Evolutionary conservation across 2,329 filamentous ascomycete species (phyloP).

Genomic region (Fusarium caatingaense): DNA sequence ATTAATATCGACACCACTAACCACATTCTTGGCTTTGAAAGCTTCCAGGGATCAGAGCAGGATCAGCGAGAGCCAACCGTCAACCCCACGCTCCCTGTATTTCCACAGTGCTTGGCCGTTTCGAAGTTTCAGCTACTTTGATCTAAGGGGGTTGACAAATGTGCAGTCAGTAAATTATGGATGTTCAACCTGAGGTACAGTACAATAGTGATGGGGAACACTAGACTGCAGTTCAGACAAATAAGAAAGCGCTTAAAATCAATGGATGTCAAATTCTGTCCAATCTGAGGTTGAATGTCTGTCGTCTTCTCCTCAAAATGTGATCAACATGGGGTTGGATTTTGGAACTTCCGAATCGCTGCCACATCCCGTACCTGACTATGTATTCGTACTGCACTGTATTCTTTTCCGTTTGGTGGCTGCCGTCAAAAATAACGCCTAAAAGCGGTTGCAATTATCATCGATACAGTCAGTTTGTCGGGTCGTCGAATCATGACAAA

Average conservation of each 20-base stretch:
- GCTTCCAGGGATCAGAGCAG: constrained; percentile 20
- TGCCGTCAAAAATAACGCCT: constrained; percentile 16
- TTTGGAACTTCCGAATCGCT: constrained; percentile 12
- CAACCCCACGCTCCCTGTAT: constrained; percentile 42
- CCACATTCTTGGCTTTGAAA: constrained; percentile 1
- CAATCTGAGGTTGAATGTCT: constrained; percentile 3
- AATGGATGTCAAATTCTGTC: neutral
- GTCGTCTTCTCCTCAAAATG: constrained; percentile 2
- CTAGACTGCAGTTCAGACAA: constrained; percentile 2
- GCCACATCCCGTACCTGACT: constrained; percentile 22
- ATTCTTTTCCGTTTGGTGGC: neutral
- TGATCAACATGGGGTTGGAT: constrained; percentile 8
- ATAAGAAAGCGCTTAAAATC: constrained; percentile 13
- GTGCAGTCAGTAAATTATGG: neutral
- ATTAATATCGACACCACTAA: constrained; percentile 26
- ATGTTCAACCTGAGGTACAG: neutral
- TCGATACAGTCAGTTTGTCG: constrained; percentile 5
- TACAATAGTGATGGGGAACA: neutral
- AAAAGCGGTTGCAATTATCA: constrained; percentile 30
- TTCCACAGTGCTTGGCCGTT: constrained; percentile 36
- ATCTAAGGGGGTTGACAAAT: constrained; percentile 2
- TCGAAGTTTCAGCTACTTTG: constrained; percentile 21
- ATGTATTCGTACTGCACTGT: neutral
- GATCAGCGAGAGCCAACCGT: constrained; percentile 45
- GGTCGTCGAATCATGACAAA: constrained; percentile 4